Conservation (phyloP, 495 filamentous ascomycete species). For the Penicillium bialowiezense region DNA sequence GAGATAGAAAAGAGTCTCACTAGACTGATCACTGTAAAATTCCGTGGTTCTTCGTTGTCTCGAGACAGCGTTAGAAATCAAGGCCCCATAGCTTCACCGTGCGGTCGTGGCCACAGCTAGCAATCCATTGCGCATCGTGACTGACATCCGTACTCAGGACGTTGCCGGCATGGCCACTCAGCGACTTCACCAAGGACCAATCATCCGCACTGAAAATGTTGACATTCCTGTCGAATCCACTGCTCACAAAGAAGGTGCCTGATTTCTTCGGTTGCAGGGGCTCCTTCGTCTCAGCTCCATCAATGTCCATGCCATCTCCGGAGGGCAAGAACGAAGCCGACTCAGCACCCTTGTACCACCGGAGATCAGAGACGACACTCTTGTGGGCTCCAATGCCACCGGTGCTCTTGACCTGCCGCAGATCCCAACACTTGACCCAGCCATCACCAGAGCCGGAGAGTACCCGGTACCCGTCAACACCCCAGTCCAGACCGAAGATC, state of each 20-base stretch:
- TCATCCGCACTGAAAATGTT: slow-evolving; percentile 95
- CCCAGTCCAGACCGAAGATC: slow-evolving; percentile 91
- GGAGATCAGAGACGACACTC: slow-evolving; percentile 84
- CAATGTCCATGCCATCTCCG: slow-evolving; percentile 51
- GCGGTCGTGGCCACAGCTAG: slow-evolving; percentile 86
- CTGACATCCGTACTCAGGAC: slow-evolving; percentile 88
- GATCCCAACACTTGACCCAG: slow-evolving; percentile 97
- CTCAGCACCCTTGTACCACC: slow-evolving; percentile 88
- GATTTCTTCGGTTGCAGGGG: slow-evolving; percentile 56
- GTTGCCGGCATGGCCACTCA: slow-evolving; percentile 88
- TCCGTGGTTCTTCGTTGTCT: too few species aligned
- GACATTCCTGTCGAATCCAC: slow-evolving; percentile 93
- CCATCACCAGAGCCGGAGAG: slow-evolving; percentile 90
- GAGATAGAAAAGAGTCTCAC: background rate
- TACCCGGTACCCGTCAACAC: slow-evolving; percentile 82
- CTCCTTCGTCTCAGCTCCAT: slow-evolving; percentile 39
- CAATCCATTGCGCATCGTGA: slow-evolving; percentile 84
- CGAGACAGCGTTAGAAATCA: too few species aligned
- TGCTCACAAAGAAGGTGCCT: slow-evolving; percentile 85
- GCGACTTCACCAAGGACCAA: slow-evolving; percentile 82
- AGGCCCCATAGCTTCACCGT: slow-evolving; percentile 96
- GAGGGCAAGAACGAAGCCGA: slow-evolving; percentile 58
- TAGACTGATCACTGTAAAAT: background rate
- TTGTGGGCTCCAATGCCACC: slow-evolving; percentile 89
- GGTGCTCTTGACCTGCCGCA: slow-evolving; percentile 78